phyloP scores from a whole-genome alignment of 139 green algal species.

The Ettlia oleoabundans region DNA sequence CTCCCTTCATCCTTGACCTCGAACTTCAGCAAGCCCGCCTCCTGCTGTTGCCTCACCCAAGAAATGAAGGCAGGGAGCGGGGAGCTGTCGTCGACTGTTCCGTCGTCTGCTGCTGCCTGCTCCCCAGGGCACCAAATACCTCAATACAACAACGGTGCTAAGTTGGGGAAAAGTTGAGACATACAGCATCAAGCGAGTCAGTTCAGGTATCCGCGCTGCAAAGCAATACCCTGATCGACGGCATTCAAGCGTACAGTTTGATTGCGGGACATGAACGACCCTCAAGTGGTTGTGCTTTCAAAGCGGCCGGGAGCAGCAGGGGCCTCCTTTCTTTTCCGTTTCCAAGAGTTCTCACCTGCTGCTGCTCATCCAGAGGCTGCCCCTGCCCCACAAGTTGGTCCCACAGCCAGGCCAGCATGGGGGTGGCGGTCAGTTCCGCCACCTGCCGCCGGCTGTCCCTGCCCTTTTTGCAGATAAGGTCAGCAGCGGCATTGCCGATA shows the following conservation, averaged over 20 bases:
- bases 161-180: too few species aligned
- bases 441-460: background rate
- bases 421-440: conserved; percentile 24
- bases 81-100: background rate
- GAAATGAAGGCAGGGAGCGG: conserved; percentile 7
- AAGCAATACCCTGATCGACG: too few species aligned
- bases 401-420: conserved; percentile 44
- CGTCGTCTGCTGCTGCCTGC: background rate
- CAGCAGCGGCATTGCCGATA: conserved; percentile 49
- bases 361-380: background rate
- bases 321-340: too few species aligned
- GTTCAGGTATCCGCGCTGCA: background rate
- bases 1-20: conserved; percentile 9
- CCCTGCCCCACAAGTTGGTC: conserved; percentile 29
- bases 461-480: conserved; percentile 47
- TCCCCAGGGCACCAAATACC: too few species aligned
- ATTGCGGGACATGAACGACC: too few species aligned
- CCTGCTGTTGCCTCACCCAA: conserved; percentile 17
- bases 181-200: too few species aligned
- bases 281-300: too few species aligned
- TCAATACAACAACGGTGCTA: too few species aligned
- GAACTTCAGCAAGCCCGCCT: conserved; percentile 1
- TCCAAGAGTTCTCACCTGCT: background rate
- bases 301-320: too few species aligned
- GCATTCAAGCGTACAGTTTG: too few species aligned